A percentile compares a stretch with the other conserved stretches of the same genome.
These are phyloP conservation scores for Isoetes engelmannii DNA, from an alignment of 83 land plant species.

Conservation along the genomic window DNA sequence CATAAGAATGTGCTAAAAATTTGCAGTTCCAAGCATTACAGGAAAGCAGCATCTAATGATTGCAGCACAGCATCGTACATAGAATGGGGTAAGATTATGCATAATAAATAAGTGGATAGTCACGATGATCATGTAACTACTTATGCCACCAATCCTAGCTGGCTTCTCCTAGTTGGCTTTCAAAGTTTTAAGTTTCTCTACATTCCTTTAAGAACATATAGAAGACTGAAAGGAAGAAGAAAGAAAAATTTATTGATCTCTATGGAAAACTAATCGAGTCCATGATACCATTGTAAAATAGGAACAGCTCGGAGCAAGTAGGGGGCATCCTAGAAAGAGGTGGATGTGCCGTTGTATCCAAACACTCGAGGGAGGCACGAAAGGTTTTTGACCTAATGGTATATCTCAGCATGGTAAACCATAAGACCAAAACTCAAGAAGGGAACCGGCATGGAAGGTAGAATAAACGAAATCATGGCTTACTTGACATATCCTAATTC, in stretches of 20 bases:
- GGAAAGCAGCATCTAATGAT: background rate
- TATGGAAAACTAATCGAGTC: no score
- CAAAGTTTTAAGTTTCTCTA: no score
- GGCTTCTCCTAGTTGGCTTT: no score
- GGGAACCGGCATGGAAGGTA: background rate
- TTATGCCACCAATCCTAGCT: conserved; percentile 25
- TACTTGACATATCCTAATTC: background rate
- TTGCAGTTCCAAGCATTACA: background rate
- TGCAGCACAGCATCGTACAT: background rate
- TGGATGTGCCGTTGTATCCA: conserved; percentile 33
- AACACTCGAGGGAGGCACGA: conserved; percentile 34
- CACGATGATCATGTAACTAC: background rate
- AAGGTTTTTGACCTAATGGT: conserved; percentile 62
- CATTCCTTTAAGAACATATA: no score
- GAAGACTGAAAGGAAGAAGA: no score
- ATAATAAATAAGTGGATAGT: background rate
- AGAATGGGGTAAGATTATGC: background rate
- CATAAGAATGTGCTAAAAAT: background rate
- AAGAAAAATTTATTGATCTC: no score
- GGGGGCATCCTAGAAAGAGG: no score
- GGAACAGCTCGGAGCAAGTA: no score
- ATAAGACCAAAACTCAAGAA: background rate
- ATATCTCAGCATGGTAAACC: conserved; percentile 63
- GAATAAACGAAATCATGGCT: no score
- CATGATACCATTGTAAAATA: no score